Evolutionary conservation across 371 early-diverging fungal species (phyloP), one percentile per base, ranked within the genome.

Genomic region (Syncephalis plumigaleata): DNA sequence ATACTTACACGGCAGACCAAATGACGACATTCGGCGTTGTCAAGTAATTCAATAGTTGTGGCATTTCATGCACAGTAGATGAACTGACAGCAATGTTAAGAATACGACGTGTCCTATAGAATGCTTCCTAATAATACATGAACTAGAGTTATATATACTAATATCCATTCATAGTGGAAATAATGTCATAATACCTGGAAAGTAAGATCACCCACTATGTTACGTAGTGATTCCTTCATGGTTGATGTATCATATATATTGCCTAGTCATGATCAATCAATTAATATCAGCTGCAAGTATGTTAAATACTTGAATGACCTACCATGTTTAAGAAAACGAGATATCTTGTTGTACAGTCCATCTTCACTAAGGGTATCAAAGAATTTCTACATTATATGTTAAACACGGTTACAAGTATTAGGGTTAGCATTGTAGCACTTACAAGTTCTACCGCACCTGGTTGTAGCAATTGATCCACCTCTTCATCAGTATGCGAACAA

Each of bases 1-100:
- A 45, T 42, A 64, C 73, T 61, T 74, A 81, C 82, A 84, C 87
- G 9, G 87, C 87, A 0, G 84, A 84, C 81, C 86, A 84, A 43
- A 88, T 73, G 26, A 83, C 75, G 47, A 87, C 86, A 63, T 87
- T 78, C 1, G 88, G 88, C 0, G 86, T 77, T 0, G 89, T 88
- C 8, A 86, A 55, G 56, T 86, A 84, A 50, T 86, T 88, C 17
- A 88, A 54, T 18, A 88, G 58, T n/a, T 79, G 61, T 22, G 86
- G 89, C 82, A 86, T 81, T 44, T 86, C 87, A 49, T 75, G 79
- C 1, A 60, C 51, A 1, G 77, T 80, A 1, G 81, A 70, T 7
- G 86, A 78, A 49, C 78, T 77, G 47, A 88, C 86, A 9, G 82
- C 79, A 48, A 88, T 78, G 48, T 88, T 88, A 25, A 88, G 67